Conservation (phyloP, 2,329 filamentous ascomycete species). For the Fusarium sulawesiense region DNA sequence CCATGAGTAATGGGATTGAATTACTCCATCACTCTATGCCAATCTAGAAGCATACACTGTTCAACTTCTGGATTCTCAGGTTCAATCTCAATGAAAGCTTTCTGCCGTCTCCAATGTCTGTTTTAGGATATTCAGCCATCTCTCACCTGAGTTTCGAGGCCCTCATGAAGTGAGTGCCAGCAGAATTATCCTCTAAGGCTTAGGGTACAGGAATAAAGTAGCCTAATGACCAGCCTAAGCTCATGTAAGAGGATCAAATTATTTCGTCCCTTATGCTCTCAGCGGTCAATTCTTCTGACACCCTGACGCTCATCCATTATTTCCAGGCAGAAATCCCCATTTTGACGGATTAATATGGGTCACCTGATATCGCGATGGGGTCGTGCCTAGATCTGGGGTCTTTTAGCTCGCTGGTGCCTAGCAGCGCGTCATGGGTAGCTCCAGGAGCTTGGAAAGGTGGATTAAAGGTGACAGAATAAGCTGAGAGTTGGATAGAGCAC, state of each 20-base stretch:
- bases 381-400: constrained; percentile 31
- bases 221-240: too few relatives aligned
- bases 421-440: constrained; percentile 27
- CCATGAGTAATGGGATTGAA: not conserved
- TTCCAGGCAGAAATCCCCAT: constrained; percentile 37
- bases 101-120: not conserved
- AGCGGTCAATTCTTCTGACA: too few relatives aligned
- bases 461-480: constrained; percentile 21
- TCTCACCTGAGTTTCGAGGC: constrained; percentile 5
- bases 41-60: not conserved
- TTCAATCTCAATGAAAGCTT: not conserved
- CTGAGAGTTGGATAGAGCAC: not conserved
- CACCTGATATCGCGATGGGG: constrained; percentile 46
- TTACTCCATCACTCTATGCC: not conserved
- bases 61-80: too few relatives aligned
- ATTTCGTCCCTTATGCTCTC: too few relatives aligned
- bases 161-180: too few relatives aligned
- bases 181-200: too few relatives aligned
- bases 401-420: constrained; percentile 45
- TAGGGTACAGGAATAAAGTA: too few relatives aligned
- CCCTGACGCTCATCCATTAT: constrained; percentile 1
- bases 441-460: not conserved
- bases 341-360: constrained; percentile 1
- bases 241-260: too few relatives aligned
- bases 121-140: not conserved